Conservation (phyloP, 176 grass and related monocot species). For the Carex littledalei region DNA sequence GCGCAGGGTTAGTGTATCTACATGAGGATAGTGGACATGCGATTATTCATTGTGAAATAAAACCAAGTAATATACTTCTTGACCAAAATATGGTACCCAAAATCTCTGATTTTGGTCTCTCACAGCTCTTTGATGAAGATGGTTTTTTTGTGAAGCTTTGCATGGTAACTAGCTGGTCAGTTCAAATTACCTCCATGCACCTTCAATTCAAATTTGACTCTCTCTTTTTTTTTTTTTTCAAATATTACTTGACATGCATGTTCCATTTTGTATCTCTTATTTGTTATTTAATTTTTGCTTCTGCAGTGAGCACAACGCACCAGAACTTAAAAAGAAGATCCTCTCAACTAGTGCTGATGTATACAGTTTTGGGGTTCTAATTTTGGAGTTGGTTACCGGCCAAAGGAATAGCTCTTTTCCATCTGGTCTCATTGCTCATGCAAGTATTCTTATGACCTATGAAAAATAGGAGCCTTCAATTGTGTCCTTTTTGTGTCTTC, state of each 20-base stretch:
- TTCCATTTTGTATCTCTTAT: background rate
- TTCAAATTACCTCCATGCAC: background rate
- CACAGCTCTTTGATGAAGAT: conserved; percentile 9
- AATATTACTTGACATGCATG: background rate
- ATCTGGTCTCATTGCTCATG: conserved; percentile 16
- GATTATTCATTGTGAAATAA: conserved; percentile 22
- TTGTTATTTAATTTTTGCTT: background rate
- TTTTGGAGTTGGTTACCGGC: conserved; percentile 14
- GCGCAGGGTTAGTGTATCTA: conserved; percentile 7
- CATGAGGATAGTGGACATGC: conserved; percentile 18
- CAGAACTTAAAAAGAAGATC: conserved; percentile 11
- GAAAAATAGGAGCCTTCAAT: too few species aligned
- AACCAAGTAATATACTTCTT: conserved; percentile 20
- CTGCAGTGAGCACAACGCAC: conserved; percentile 15
- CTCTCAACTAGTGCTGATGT: conserved; percentile 13
- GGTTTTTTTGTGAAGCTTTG: conserved; percentile 4
- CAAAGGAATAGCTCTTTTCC: conserved; percentile 6
- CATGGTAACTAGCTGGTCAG: conserved; percentile 5
- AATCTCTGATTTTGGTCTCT: conserved; percentile 23
- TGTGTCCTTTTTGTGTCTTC: too few species aligned
- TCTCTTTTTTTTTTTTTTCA: background rate
- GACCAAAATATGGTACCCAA: conserved; percentile 17
- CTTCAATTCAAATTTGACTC: background rate
- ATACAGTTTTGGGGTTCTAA: conserved; percentile 20
- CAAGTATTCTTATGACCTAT: background rate